These are phyloP conservation scores for Crassisporium funariophilum DNA, from an alignment of 768 basidiomycete genomes.

Conservation along the genomic window DNA sequence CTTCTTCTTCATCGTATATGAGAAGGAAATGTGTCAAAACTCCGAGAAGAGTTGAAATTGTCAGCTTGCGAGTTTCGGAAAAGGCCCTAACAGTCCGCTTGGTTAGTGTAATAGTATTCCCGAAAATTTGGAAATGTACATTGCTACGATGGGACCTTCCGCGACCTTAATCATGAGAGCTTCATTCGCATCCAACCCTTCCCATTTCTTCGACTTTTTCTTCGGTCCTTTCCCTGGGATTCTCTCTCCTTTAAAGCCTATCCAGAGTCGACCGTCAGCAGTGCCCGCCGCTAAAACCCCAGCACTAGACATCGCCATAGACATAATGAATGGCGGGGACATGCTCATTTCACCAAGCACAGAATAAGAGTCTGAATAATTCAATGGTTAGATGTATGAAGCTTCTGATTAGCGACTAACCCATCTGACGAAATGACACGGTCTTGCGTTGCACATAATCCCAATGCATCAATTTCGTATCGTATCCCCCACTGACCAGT, in stretches of 20 bases:
- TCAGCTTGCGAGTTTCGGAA: slow-evolving; percentile 43
- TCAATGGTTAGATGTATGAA: neutral
- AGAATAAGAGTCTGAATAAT: slow-evolving; percentile 33
- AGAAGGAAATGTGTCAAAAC: slow-evolving; percentile 53
- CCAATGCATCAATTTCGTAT: slow-evolving; percentile 67
- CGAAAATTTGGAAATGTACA: slow-evolving; percentile 47
- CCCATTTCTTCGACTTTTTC: slow-evolving; percentile 72
- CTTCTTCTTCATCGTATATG: slow-evolving; percentile 36
- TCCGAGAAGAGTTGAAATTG: slow-evolving; percentile 66
- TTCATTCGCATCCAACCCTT: slow-evolving; percentile 56
- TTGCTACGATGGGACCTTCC: slow-evolving; percentile 72
- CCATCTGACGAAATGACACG: slow-evolving; percentile 60
- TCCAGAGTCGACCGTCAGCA: slow-evolving; percentile 73
- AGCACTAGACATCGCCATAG: slow-evolving; percentile 54
- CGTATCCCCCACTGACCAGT: slow-evolving; percentile 78
- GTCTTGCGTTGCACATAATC: slow-evolving; percentile 58
- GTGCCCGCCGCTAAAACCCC: slow-evolving; percentile 72
- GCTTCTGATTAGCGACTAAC: slow-evolving; percentile 36
- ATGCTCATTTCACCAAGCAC: slow-evolving; percentile 54
- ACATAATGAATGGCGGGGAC: slow-evolving; percentile 76
- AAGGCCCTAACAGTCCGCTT: slow-evolving; percentile 46
- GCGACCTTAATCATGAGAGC: slow-evolving; percentile 53
- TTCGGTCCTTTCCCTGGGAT: slow-evolving; percentile 48
- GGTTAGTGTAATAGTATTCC: slow-evolving; percentile 3
- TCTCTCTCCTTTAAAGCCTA: slow-evolving; percentile 72